Percentiles rank a stretch among this genome's conserved stretches.
These are phyloP conservation scores for Draba incana DNA, from an alignment of 345 rosid species.

Conservation along the genomic window DNA sequence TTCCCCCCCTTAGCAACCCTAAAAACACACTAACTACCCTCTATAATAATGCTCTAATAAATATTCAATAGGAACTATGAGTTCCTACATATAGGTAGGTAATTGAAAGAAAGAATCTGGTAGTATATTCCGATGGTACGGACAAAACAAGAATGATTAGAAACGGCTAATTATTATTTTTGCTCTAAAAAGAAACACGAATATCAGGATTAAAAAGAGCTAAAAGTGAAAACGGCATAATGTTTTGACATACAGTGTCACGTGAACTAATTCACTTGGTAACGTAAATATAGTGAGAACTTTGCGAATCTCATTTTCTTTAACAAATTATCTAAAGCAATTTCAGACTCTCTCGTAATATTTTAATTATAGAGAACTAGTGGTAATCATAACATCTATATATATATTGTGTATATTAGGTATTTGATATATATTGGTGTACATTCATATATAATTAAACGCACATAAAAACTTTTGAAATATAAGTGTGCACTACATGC, in stretches of 20 bases:
- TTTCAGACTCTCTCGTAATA: conserved; percentile 13
- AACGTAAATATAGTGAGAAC: conserved; percentile 30
- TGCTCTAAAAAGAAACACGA: conserved; percentile 29
- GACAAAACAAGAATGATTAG: conserved; percentile 21
- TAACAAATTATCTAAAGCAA: conserved; percentile 22
- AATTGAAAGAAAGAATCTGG: background rate
- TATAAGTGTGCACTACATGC: background rate
- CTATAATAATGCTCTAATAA: no score
- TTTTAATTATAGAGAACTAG: conserved; percentile 1
- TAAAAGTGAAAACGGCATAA: conserved; percentile 38
- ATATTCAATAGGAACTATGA: no score
- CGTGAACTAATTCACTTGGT: conserved; percentile 39
- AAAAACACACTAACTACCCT: no score
- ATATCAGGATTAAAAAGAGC: conserved; percentile 35
- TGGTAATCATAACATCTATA: background rate
- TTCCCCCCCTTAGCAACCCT: no score
- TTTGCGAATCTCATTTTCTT: conserved; percentile 21
- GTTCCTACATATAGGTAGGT: background rate
- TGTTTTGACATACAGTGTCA: conserved; percentile 31
- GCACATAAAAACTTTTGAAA: background rate
- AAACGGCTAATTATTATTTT: conserved; percentile 32
- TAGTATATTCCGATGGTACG: conserved; percentile 11
- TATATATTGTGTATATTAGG: background rate
- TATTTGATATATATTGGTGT: background rate
- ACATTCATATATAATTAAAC: background rate